phyloP scores from a whole-genome alignment of 75 land plant species.

The Chamaecyparis obtusa region DNA sequence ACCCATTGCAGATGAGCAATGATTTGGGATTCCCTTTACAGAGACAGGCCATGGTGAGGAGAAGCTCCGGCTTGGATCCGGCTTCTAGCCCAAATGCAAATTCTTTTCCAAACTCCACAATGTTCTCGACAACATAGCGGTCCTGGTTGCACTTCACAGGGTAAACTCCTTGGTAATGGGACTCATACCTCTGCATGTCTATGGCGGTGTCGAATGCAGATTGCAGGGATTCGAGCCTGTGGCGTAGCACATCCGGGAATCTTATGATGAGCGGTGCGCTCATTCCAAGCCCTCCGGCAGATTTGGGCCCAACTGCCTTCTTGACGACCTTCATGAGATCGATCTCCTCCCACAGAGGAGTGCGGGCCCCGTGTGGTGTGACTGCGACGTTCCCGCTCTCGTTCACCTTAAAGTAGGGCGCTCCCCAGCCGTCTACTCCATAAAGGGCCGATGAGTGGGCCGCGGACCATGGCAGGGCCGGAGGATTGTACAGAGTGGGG shows the following conservation, averaged over 20 bases:
- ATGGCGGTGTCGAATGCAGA: conserved; percentile 75
- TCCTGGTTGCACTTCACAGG: conserved; percentile 99
- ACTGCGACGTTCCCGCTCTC: conserved; percentile 61
- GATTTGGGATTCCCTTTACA: conserved; percentile 58
- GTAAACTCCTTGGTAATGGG: conserved; percentile 86
- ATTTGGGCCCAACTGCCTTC: conserved; percentile 47
- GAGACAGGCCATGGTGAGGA: conserved; percentile 76
- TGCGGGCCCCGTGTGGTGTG: conserved; percentile 61
- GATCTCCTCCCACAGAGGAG: conserved; percentile 65
- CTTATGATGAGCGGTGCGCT: conserved; percentile 70
- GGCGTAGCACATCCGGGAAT: conserved; percentile 73
- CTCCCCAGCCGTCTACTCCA: conserved; percentile 77
- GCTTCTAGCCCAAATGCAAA: conserved; percentile 89
- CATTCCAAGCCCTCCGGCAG: conserved; percentile 48
- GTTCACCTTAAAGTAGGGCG: conserved; percentile 79
- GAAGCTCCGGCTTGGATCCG: conserved; percentile 94
- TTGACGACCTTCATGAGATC: conserved; percentile 72
- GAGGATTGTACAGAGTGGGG: neutral
- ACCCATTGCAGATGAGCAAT: conserved; percentile 85
- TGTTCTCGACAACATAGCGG: conserved; percentile 76
- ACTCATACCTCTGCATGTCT: conserved; percentile 34
- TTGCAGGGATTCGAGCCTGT: conserved; percentile 77
- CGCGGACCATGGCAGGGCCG: conserved; percentile 19
- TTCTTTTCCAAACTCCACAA: conserved; percentile 62
- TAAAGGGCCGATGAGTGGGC: conserved; percentile 54